phyloP scores from a whole-genome alignment of 805 yeast species.

The Ogataea nakhonphanomensis region DNA sequence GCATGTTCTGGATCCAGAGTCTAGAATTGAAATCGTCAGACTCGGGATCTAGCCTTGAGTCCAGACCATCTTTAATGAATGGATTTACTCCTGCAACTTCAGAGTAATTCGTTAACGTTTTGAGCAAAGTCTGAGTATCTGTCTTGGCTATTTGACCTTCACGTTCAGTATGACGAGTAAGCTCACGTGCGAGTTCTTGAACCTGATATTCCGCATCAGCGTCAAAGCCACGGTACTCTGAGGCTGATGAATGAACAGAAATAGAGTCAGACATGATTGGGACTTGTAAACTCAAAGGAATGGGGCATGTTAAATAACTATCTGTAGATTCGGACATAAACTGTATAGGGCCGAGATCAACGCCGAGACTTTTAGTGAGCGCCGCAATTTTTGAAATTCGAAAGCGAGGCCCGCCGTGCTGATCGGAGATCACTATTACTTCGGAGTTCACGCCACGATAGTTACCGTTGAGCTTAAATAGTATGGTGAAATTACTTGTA shows the following conservation, averaged over 20 bases:
- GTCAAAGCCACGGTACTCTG: conserved; percentile 34
- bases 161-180: conserved; percentile 16
- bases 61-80: conserved; percentile 21
- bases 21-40: conserved; percentile 50
- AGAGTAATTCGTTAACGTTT: conserved; percentile 40
- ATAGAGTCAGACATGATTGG: conserved; percentile 1
- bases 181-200: conserved; percentile 37
- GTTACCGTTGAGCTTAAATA: no score
- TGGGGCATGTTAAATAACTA: no score
- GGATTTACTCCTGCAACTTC: conserved; percentile 41
- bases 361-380: no score
- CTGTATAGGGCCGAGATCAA: no score
- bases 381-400: no score
- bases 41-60: conserved; percentile 49
- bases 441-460: no score
- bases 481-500: no score
- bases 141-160: conserved; percentile 6
- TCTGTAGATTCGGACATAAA: no score
- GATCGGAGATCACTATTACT: no score
- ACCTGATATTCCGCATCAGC: conserved; percentile 32
- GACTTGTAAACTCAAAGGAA: no score
- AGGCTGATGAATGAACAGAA: not conserved
- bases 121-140: conserved; percentile 27
- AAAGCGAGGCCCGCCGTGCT: no score
- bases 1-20: conserved; percentile 60